A percentile compares a stretch with the other conserved stretches of the same genome.
Conservation (phyloP, 2,329 filamentous ascomycete species). For the Dactylella cylindrospora region DNA sequence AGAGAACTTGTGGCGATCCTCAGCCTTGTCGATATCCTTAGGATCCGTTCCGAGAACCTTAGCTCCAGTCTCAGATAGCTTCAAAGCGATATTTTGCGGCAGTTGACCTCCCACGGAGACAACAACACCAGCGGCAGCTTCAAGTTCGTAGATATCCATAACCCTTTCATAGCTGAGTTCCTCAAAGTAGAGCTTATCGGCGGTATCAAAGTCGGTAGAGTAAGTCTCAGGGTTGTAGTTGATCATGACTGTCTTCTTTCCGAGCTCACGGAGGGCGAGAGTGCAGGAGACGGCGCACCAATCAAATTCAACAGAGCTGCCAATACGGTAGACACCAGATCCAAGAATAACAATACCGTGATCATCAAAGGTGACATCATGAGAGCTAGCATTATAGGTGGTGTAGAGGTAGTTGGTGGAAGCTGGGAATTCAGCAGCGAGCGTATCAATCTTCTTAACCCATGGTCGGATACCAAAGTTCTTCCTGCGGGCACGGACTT, state of each 20-base stretch:
- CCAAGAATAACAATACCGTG: constrained; percentile 87
- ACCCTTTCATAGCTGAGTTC: constrained; percentile 95
- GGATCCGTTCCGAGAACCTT: constrained; percentile 92
- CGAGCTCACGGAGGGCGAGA: constrained; percentile 76
- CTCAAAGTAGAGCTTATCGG: constrained; percentile 93
- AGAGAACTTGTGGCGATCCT: constrained; percentile 98
- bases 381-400: constrained; percentile 91
- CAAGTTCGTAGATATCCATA: constrained; percentile 98
- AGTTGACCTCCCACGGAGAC: constrained; percentile 95
- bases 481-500: constrained; percentile 81
- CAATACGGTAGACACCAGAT: constrained; percentile 95
- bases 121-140: constrained; percentile 79
- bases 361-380: constrained; percentile 92
- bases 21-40: constrained; percentile 92
- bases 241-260: constrained; percentile 97
- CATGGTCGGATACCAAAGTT: constrained; percentile 87
- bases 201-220: constrained; percentile 80
- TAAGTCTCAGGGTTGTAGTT: constrained; percentile 86
- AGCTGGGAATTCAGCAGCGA: constrained; percentile 94
- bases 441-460: constrained; percentile 97
- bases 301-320: constrained; percentile 96
- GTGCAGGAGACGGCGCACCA: constrained; percentile 96
- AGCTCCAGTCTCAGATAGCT: constrained; percentile 86
- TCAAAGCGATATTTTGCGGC: constrained; percentile 94
- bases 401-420: constrained; percentile 96